Base-by-base conservation (phyloP, 768 basidiomycete species). In the Boletus subcaerulescens region DNA sequence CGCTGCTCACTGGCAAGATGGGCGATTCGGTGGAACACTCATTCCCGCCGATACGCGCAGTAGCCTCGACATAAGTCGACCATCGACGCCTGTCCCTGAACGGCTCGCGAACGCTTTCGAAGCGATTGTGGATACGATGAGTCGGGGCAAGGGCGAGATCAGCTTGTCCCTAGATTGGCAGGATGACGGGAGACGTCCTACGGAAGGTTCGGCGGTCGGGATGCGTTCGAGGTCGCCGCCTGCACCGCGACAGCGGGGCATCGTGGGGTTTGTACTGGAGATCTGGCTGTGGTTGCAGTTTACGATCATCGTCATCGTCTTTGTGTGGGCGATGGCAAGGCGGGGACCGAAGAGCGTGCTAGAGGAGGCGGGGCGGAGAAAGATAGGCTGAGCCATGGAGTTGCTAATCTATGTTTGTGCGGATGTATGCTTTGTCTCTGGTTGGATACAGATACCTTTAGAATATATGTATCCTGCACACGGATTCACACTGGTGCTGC, bases 271-370 rank as follows among this genome's bases (percentile, higher is more conserved):
- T 46, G 67, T 91, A 59, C 62, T 93, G 46, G 87, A 91, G 71
- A 66, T 89, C 20, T 93, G 91, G 91, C 69, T 93, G 58, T 91
- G 90, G 89, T 67, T 91, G 55, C 91, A 93, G 69, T 91, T 93
- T 64, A 74, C 69, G 9, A 76, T 91, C 56, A 83, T 93, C 58
- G 77, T 92, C 32, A 51, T 85, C 40, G 84, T 91, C 49, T 93
- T 93, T 69, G 67, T 93, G 50, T 91, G 83, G 79, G 82, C 87
- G 33, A 88, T 91, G 85, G 88, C 89, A 54, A 83, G 77, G 70
- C 77, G 82, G 18, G 90, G 91, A 3, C 90, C 90, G 7, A 85
- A 84, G 72, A 78, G 79, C 50, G 81, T 92, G 31, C 61, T 91
- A 53, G 74, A 74, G 36, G 79, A 83, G 53, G 74, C 75, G 8